A percentile compares a stretch with the other conserved stretches of the same genome.
phyloP scores from a whole-genome alignment of 805 yeast species.

The Ogataea methanolica region DNA sequence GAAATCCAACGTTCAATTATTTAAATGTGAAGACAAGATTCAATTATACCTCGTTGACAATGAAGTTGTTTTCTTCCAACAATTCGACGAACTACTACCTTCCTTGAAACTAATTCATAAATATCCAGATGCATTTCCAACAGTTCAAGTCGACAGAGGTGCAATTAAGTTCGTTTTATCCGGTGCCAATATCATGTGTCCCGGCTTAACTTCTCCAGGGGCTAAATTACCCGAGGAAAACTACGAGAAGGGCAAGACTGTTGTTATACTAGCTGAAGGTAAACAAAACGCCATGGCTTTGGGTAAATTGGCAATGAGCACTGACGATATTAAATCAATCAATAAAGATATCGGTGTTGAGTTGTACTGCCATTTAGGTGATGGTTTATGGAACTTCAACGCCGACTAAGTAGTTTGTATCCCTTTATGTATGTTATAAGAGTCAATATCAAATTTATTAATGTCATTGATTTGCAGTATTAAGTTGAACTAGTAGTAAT shows the following conservation, averaged over 20 bases:
- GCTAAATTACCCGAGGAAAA: constrained; percentile 77
- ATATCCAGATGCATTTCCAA: constrained; percentile 79
- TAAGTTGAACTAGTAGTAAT: too few relatives aligned
- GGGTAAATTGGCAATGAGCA: constrained; percentile 83
- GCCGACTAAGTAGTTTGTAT: constrained; percentile 32
- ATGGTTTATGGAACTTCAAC: constrained; percentile 73
- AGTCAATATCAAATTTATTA: too few relatives aligned
- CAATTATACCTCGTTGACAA: constrained; percentile 70
- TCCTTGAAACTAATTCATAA: constrained; percentile 70
- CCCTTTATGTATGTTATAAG: neutral
- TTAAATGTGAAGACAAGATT: constrained; percentile 88
- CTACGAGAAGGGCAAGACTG: constrained; percentile 62
- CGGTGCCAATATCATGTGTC: constrained; percentile 97
- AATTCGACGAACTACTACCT: constrained; percentile 77
- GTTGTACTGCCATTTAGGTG: constrained; percentile 78
- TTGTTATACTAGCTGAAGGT: constrained; percentile 86
- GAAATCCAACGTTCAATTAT: constrained; percentile 71
- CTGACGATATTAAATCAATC: constrained; percentile 75
- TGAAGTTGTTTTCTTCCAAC: constrained; percentile 74
- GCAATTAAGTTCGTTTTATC: constrained; percentile 94
- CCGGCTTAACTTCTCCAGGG: constrained; percentile 85
- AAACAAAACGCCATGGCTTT: constrained; percentile 87
- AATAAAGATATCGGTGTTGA: constrained; percentile 92
- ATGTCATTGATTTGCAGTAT: too few relatives aligned
- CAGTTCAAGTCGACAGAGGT: constrained; percentile 89